These are phyloP conservation scores for Colletotrichum sansevieriae DNA, from an alignment of 2,329 filamentous ascomycete genomes.

Conservation along the genomic window DNA sequence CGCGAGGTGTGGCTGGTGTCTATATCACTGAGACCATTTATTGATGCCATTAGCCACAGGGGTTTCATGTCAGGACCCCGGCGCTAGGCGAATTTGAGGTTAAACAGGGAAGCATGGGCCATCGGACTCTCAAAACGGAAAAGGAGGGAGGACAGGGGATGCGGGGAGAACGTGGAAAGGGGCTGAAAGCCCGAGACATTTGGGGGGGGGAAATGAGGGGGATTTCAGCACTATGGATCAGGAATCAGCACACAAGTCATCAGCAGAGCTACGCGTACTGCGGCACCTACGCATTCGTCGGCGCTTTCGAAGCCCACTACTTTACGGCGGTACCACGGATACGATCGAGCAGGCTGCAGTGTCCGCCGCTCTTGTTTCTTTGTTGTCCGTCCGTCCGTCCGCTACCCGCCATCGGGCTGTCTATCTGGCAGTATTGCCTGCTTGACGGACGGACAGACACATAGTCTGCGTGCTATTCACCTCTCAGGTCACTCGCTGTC, in stretches of 20 bases:
- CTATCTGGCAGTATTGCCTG: conserved; percentile 14
- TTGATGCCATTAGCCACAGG: conserved; percentile 14
- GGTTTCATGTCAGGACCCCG: conserved; percentile 40
- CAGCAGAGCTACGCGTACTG: neutral
- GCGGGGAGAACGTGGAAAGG: conserved; percentile 39
- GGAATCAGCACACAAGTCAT: neutral
- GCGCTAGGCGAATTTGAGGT: conserved; percentile 40
- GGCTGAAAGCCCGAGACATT: neutral
- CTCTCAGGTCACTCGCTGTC: conserved; percentile 1
- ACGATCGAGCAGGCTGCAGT: neutral
- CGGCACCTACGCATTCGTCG: conserved; percentile 24
- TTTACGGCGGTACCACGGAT: conserved; percentile 20
- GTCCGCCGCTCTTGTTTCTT: conserved; percentile 12
- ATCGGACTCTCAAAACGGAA: conserved; percentile 30
- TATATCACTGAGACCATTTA: conserved; percentile 1
- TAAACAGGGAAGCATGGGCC: conserved; percentile 34
- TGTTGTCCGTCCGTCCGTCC: conserved; percentile 13
- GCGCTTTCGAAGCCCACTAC: conserved; percentile 16
- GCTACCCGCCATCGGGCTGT: conserved; percentile 20
- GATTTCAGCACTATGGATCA: neutral
- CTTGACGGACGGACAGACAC: conserved; percentile 13
- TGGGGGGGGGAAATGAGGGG: conserved; percentile 24
- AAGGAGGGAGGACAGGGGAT: conserved; percentile 30
- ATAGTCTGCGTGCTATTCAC: conserved; percentile 24
- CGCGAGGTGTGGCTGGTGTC: conserved; percentile 9